phyloP scores from a whole-genome alignment of 2,329 filamentous ascomycete genomes.

The Purpureocillium takamizusanense region DNA sequence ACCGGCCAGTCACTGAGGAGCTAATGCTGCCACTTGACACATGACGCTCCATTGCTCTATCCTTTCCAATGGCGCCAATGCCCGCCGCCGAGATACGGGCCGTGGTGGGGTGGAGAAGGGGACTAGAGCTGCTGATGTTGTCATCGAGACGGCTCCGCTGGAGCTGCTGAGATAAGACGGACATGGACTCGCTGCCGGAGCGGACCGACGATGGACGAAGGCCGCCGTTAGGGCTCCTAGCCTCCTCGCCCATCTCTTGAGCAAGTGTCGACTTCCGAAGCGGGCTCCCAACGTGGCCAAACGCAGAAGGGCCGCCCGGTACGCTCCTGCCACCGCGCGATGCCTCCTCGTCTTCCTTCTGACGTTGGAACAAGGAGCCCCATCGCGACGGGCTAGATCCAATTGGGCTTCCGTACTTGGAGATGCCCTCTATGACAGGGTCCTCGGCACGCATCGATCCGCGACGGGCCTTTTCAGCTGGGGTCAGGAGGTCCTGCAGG shows the following conservation, averaged over 20 bases:
- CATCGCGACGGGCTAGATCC: conserved; percentile 52
- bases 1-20: conserved; percentile 44
- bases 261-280: conserved; percentile 55
- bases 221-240: conserved; percentile 24
- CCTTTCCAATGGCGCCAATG: conserved; percentile 28
- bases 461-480: conserved; percentile 56
- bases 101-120: conserved; percentile 41
- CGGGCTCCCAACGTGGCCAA: conserved; percentile 58
- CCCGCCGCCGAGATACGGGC: conserved; percentile 29
- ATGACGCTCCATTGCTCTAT: conserved; percentile 44
- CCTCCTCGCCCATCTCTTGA: conserved; percentile 35
- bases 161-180: conserved; percentile 53
- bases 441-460: conserved; percentile 52
- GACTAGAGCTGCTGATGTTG: conserved; percentile 31
- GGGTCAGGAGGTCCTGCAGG: conserved; percentile 56
- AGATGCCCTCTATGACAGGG: conserved; percentile 32
- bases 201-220: conserved; percentile 26
- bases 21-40: conserved; percentile 50
- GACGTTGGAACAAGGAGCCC: conserved; percentile 51
- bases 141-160: conserved; percentile 49
- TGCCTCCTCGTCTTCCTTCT: conserved; percentile 48
- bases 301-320: conserved; percentile 43
- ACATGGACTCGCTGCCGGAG: conserved; percentile 42
- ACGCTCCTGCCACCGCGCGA: conserved; percentile 24
- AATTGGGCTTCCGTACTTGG: conserved; percentile 53